Base-by-base conservation (phyloP, 2,329 filamentous ascomycete genomes). In the Diaporthe ampelina region DNA sequence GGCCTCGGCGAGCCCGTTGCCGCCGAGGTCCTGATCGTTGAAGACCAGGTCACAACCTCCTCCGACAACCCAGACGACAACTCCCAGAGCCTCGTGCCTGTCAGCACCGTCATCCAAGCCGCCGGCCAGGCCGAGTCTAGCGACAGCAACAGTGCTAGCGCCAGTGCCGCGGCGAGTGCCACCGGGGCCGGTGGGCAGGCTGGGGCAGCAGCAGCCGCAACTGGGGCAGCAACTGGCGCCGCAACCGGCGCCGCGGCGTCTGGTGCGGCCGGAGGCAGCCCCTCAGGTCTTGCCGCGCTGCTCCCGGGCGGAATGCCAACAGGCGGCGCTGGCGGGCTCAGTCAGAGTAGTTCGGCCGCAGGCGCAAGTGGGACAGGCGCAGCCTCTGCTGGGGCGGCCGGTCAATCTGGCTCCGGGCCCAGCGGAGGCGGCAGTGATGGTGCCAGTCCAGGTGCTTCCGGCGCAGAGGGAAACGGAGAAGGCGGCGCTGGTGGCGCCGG, bases 1-100 rank as follows among this genome's bases (percentile, higher is more conserved):
- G 61, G 74, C 26, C 67, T 75, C 24, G 74, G 74, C 21, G 52
- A 65, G 32, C 67, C 74, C n/a, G 68, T 75, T 29, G 74, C 74
- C 21, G 59, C 72, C 10, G 72, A 75, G 72, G 52, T 74, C 6
- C 35, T 75, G 40, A 70, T 75, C 24, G 61, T 75, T 37, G 58
- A 68, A 65, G 71, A 73, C 35, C 35, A 74, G 56, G 19, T 68
- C 35, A 69, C 61, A 10, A 43, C 48, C 21, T 59, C 72, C 9
- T 40, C 54, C 9, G 43, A 70, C 26, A 61, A 58, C 52, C 54
- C 74, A 6, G 74, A 71, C 19, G 35, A 43, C 4, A 61, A 58
- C 45, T 67, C 67, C 40, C 70, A 54, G 35, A 72, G 59, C 56
- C 70, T 71, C 52, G 73, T 70, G n/a, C 63, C 70, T 19, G 21